Evolutionary conservation across 768 basidiomycete genomes (phyloP).

Genomic region (Podaxis rugospora): DNA sequence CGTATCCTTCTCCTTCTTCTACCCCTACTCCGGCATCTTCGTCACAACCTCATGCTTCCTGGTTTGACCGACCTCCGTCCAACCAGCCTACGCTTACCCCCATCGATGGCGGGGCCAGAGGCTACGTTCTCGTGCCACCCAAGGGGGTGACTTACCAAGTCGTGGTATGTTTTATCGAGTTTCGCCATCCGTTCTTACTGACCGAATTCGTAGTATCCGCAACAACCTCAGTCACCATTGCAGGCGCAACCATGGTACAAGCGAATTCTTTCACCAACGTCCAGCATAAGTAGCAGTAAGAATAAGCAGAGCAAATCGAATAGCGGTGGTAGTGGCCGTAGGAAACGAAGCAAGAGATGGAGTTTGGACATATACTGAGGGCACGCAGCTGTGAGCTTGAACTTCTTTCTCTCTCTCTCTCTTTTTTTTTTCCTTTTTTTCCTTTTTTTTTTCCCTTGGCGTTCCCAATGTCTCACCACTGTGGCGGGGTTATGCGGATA

Average conservation of each 20-base stretch:
- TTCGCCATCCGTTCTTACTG: not conserved
- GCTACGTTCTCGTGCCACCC: not conserved
- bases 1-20: not conserved
- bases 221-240: not conserved
- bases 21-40: not conserved
- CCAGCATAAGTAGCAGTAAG: not conserved
- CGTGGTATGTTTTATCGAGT: not conserved
- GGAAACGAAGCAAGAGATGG: not conserved
- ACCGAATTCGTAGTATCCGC: not conserved
- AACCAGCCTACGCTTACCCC: not conserved
- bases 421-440: no score
- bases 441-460: no score
- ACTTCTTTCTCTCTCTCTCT: no score
- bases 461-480: no score
- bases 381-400: not conserved
- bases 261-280: slow-evolving; percentile 5
- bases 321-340: not conserved
- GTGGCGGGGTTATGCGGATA: no score
- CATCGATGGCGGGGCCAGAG: not conserved
- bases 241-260: slow-evolving; percentile 7
- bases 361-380: not conserved
- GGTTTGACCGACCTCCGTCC: not conserved
- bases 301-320: not conserved
- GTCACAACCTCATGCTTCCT: not conserved
- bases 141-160: slow-evolving; percentile 3